phyloP scores from a whole-genome alignment of 2,329 filamentous ascomycete species.

The Canariomyces notabilis region DNA sequence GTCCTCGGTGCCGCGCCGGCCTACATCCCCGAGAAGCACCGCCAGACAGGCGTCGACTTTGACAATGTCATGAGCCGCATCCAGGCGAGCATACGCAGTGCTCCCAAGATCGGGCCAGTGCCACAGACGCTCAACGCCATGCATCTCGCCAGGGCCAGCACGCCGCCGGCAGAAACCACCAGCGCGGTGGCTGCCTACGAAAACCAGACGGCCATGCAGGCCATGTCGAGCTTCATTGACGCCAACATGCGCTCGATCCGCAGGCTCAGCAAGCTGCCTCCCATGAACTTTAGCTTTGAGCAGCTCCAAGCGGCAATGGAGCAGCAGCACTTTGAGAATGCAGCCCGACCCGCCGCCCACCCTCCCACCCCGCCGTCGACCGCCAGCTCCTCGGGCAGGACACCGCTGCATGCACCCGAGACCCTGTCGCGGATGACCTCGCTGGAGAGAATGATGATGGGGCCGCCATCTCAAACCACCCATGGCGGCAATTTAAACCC shows the following conservation, averaged over 20 bases:
- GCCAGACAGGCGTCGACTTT: constrained; percentile 38
- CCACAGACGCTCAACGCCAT: constrained; percentile 36
- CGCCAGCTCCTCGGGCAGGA: constrained; percentile 30
- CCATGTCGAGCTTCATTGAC: constrained; percentile 42
- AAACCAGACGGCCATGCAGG: constrained; percentile 38
- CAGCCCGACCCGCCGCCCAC: constrained; percentile 11
- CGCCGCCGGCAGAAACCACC: constrained; percentile 30
- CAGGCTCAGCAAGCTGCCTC: constrained; percentile 37
- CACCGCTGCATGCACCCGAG: constrained; percentile 22
- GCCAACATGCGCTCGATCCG: constrained; percentile 40
- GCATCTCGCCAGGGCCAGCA: constrained; percentile 34
- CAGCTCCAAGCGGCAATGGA: too few relatives aligned
- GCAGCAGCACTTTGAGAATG: constrained; percentile 18
- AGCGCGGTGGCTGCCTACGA: constrained; percentile 39
- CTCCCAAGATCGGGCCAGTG: constrained; percentile 5
- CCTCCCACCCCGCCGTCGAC: constrained; percentile 33
- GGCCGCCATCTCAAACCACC: constrained; percentile 1
- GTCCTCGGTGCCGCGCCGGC: constrained; percentile 27
- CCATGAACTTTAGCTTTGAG: constrained; percentile 30
- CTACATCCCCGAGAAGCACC: constrained; percentile 26
- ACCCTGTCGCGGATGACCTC: constrained; percentile 10
- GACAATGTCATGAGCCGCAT: constrained; percentile 30
- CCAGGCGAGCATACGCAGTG: constrained; percentile 19
- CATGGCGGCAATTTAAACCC: too few relatives aligned
- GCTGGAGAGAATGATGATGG: constrained; percentile 22